Base-by-base conservation (phyloP, 495 filamentous ascomycete genomes). In the Extremus antarcticus region DNA sequence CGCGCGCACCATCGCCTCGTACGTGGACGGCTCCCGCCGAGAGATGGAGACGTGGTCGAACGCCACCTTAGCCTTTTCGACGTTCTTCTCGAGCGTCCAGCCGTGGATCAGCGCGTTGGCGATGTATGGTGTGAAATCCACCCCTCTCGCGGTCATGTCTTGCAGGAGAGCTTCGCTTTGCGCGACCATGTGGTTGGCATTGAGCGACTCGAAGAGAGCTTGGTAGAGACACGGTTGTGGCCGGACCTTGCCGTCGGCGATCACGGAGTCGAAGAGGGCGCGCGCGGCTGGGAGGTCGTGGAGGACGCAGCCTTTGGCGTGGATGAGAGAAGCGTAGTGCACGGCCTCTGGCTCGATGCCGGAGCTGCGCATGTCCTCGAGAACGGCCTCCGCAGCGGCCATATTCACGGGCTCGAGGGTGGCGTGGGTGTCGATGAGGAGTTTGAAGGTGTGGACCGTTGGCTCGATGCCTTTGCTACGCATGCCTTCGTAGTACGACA, bases 91-190 rank as follows among this genome's bases (percentile, higher is more conserved):
- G 25, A 80, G 73, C 35, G 94, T 89, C 92, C 92, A 98, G 57
- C 92, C 92, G 62, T 97, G 89, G 66, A 98, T 98, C n/a, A 98
- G 80, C 1, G 89, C 94, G 75, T 98, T 98, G 62, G 94, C 92
- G 61, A 98, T 97, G 72, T 98, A 98, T 1, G 92, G 85, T 3
- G 94, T 97, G 78, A 96, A 82, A 52, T 87, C 85, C 11, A 97
- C 82, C 43, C 80, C 72, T 50, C 78, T 79, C 19, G 69, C 59
- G 20, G 71, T 69, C 92, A 98, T 97, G 51, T 85, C 74, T 20
- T 73, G 70, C 20, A 96, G 81, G 43, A 95, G 65, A 1, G 76
- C 68, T 58, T 88, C 82, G 39, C 87, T 58, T 3, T 57, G 84
- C 24, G 75, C 71, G 22, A 98, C 87, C 49, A 73, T 77, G 71